A percentile compares a stretch with the other conserved stretches of the same genome.
These are phyloP conservation scores for Cenococcum geophilum DNA, from an alignment of 495 filamentous ascomycete genomes.

Conservation along the genomic window DNA sequence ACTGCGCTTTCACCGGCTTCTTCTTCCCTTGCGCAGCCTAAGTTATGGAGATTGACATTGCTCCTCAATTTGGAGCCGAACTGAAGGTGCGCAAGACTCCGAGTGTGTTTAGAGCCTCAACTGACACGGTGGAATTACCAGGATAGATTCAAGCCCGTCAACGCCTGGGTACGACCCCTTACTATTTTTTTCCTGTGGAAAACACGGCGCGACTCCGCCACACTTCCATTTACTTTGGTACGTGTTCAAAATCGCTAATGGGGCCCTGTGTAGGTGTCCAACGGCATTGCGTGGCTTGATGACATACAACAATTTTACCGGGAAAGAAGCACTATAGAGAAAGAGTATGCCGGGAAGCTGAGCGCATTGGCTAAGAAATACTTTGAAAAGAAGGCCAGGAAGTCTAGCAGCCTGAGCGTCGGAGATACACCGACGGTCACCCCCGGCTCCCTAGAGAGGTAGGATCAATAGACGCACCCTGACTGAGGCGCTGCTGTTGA, in stretches of 20 bases:
- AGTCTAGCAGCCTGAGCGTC: conserved; percentile 81
- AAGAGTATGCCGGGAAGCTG: conserved; percentile 88
- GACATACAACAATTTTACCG: conserved; percentile 97
- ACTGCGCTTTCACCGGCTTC: background rate
- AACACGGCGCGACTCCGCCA: conserved; percentile 8
- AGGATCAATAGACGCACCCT: conserved; percentile 14
- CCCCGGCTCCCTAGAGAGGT: conserved; percentile 89
- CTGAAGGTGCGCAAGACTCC: conserved; percentile 61
- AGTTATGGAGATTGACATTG: conserved; percentile 46
- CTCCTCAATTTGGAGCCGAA: conserved; percentile 80
- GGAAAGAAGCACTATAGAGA: conserved; percentile 87
- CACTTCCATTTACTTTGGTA: background rate
- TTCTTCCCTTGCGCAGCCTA: background rate
- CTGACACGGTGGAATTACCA: conserved; percentile 38
- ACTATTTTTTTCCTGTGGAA: background rate
- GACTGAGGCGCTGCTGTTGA: conserved; percentile 1
- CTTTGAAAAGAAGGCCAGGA: conserved; percentile 91
- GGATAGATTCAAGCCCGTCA: conserved; percentile 94
- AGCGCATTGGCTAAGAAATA: conserved; percentile 86
- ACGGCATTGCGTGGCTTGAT: conserved; percentile 89
- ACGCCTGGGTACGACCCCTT: conserved; percentile 65
- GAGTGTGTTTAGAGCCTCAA: conserved; percentile 9
- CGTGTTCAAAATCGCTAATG: conserved; percentile 31
- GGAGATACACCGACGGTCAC: conserved; percentile 91
- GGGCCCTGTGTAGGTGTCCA: conserved; percentile 52